Evolutionary conservation across 805 yeast genomes (phyloP).

Genomic region (Scheffersomyces lignosus): DNA sequence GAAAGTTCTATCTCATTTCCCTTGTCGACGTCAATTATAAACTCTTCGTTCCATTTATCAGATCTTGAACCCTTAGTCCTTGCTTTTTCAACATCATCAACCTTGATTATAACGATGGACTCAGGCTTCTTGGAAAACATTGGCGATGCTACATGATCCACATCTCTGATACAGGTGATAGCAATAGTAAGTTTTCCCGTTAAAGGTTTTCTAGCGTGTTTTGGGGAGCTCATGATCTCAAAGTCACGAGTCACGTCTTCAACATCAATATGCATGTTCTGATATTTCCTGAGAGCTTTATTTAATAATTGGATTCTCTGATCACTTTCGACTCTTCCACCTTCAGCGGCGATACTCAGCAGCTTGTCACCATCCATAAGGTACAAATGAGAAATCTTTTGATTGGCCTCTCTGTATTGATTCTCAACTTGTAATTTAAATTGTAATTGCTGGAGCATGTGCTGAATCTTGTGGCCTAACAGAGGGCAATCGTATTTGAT

Average conservation of each 20-base stretch:
- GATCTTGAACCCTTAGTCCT: slow-evolving; percentile 72
- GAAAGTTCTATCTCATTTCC: slow-evolving; percentile 91
- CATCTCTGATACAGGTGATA: slow-evolving; percentile 79
- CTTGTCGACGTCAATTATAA: slow-evolving; percentile 77
- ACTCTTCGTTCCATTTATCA: slow-evolving; percentile 83
- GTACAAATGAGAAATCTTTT: slow-evolving; percentile 81
- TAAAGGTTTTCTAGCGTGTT: slow-evolving; percentile 77
- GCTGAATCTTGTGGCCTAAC: slow-evolving; percentile 89
- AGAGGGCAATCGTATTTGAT: slow-evolving; percentile 93
- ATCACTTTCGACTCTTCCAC: slow-evolving; percentile 79
- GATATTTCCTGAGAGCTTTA: slow-evolving; percentile 82
- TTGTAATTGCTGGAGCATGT: slow-evolving; percentile 92
- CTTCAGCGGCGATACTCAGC: slow-evolving; percentile 83
- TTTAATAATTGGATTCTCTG: slow-evolving; percentile 82
- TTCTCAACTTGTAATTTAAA: slow-evolving; percentile 92
- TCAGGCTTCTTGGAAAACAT: slow-evolving; percentile 78
- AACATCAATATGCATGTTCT: slow-evolving; percentile 77
- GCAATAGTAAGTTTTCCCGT: slow-evolving; percentile 76
- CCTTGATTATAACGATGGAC: slow-evolving; percentile 70
- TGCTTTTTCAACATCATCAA: slow-evolving; percentile 85
- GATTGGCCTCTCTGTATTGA: slow-evolving; percentile 90
- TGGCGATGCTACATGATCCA: slow-evolving; percentile 89
- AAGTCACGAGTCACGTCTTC: slow-evolving; percentile 65
- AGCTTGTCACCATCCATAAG: slow-evolving; percentile 89
- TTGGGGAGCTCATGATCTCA: slow-evolving; percentile 66